Conservation (phyloP, 1,284 basidiomycete species). For the Pseudozyma sp. region DNA sequence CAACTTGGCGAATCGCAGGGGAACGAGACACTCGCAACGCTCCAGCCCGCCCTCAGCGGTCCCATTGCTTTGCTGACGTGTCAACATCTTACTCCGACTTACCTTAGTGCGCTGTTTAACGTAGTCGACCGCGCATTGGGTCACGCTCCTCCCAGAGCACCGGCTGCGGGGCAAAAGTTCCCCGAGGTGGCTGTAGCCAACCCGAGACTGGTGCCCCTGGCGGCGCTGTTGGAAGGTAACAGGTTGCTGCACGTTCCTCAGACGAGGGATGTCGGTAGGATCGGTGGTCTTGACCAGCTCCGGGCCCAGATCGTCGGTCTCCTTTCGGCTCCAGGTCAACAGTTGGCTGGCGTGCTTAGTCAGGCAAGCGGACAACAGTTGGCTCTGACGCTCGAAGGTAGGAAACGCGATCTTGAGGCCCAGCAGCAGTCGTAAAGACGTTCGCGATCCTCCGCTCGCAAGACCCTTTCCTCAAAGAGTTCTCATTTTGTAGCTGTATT, state of each 20-base stretch:
- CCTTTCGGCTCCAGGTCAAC: conserved; percentile 55
- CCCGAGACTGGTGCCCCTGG: conserved; percentile 55
- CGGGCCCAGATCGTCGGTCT: conserved; percentile 65
- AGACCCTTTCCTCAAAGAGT: too few relatives aligned
- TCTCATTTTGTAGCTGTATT: conserved; percentile 14
- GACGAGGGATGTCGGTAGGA: conserved; percentile 53
- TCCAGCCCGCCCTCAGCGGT: conserved; percentile 53
- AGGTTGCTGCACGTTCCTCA: conserved; percentile 54
- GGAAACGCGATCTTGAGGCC: conserved; percentile 61
- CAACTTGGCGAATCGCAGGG: conserved; percentile 14
- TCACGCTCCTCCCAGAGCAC: conserved; percentile 33
- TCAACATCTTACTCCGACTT: conserved; percentile 49
- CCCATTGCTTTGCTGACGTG: conserved; percentile 63
- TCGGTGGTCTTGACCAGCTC: conserved; percentile 55
- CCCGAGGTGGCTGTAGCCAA: conserved; percentile 41
- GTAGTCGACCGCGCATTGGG: conserved; percentile 58
- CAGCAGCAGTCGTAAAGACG: conserved; percentile 19
- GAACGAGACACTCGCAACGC: conserved; percentile 17
- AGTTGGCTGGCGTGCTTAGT: conserved; percentile 58
- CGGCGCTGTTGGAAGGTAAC: conserved; percentile 54
- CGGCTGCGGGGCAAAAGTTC: conserved; percentile 16
- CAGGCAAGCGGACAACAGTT: conserved; percentile 59
- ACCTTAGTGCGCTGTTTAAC: conserved; percentile 55
- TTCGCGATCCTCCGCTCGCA: neutral
- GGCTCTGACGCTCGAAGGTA: conserved; percentile 59